phyloP scores from a whole-genome alignment of 106 monocot genomes.

The Dactylorhiza incarnata region DNA sequence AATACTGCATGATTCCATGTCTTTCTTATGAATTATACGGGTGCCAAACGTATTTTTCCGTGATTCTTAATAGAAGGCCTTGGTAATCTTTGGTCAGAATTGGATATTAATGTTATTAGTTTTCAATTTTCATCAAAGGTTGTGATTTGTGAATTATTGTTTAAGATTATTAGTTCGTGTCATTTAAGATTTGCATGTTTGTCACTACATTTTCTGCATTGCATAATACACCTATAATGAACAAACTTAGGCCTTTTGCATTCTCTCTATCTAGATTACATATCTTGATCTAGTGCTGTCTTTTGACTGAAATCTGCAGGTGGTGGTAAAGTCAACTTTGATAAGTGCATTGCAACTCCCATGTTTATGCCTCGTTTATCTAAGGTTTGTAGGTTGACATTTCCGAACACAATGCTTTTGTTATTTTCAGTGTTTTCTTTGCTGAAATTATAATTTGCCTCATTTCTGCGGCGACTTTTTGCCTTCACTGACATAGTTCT shows the following conservation, averaged over 20 bases:
- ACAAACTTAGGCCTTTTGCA: not conserved
- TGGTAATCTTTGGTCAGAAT: too few relatives aligned
- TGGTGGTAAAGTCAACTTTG: slow-evolving; percentile 88
- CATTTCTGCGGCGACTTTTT: not conserved
- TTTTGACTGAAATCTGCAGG: slow-evolving; percentile 33
- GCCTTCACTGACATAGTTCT: not conserved
- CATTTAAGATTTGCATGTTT: too few relatives aligned
- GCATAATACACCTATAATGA: too few relatives aligned
- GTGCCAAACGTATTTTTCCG: too few relatives aligned
- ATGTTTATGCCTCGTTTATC: slow-evolving; percentile 86
- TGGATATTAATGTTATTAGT: too few relatives aligned
- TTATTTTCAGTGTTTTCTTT: not conserved
- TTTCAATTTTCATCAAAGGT: too few relatives aligned
- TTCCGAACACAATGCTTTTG: not conserved
- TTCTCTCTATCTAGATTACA: not conserved
- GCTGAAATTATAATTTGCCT: not conserved
- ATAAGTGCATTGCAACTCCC: slow-evolving; percentile 90
- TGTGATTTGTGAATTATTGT: too few relatives aligned
- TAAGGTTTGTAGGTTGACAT: slow-evolving; percentile 39
- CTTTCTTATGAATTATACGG: too few relatives aligned
- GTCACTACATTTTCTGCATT: too few relatives aligned
- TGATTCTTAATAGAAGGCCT: too few relatives aligned
- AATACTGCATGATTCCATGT: too few relatives aligned
- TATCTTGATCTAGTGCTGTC: not conserved
- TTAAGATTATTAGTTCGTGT: too few relatives aligned